Evolutionary conservation across 495 filamentous ascomycete species (phyloP), one percentile per base, ranked within the genome.

Genomic region (Aspergillus panamensis): DNA sequence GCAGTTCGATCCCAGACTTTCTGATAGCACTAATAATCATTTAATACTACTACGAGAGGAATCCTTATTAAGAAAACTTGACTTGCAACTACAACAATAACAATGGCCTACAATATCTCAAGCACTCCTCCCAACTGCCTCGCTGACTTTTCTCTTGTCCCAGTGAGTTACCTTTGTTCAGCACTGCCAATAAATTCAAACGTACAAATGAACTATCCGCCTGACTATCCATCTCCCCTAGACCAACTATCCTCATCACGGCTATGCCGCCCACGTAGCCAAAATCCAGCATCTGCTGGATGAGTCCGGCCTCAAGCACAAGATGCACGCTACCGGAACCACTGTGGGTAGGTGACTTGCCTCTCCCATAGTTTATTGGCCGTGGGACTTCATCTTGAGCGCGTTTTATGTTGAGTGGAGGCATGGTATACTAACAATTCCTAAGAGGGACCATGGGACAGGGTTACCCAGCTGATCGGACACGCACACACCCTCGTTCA

Each of bases 261-360:
- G 91, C 51, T 89, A 87, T 0, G 85, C 89, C 0, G 77, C 83
- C 44, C 87, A 96, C 65, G 82, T 96, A 12, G 90, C 92, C 10
- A 82, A 85, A 30, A 87, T 96, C 19, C 90, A 96, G 68, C 78
- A 82, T 9, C 75, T 96, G 29, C 77, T 95, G 54, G 80, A 84
- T 61, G 77, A 76, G 37, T 88, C 84, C 59, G 88, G 87, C 0
- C 64, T 96, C 63, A 83, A 77, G 51, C 89, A 86, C 62, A 79
- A 80, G 49, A 91, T 95, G 88, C 90, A 94, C 66, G 87, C 87
- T 8, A 88, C 87, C 14, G 91, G 91, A 7, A 95, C 91, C 0
- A 93, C 88, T 0, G 79, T 96, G 48, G 89, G 90, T 93, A 71
- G 42, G 82, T 80, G n/a, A 17, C 43, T 16, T 37, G 8, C n/a